These are phyloP conservation scores for Beauveria pseudobassiana DNA, from an alignment of 2,329 filamentous ascomycete genomes.

Conservation along the genomic window DNA sequence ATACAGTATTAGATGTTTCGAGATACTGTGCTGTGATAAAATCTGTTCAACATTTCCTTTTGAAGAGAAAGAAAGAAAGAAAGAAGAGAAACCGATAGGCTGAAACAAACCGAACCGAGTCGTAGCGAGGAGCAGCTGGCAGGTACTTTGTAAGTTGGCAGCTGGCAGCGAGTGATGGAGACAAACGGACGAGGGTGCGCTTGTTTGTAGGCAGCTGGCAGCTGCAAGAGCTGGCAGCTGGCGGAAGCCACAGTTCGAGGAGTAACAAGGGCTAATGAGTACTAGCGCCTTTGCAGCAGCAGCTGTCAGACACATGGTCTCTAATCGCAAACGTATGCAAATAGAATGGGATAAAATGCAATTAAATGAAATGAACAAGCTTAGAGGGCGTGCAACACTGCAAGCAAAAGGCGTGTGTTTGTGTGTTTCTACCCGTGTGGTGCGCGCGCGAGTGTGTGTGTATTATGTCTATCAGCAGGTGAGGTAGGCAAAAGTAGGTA, in stretches of 20 bases:
- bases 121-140: neutral
- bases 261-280: neutral
- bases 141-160: neutral
- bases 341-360: neutral
- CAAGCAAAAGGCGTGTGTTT: conserved; percentile 4
- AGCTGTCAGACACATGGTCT: neutral
- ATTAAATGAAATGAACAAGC: neutral
- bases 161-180: neutral
- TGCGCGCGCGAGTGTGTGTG: neutral
- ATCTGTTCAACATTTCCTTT: too few species aligned
- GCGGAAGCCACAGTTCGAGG: neutral
- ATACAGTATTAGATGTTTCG: neutral
- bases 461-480: neutral
- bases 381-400: neutral
- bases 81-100: neutral
- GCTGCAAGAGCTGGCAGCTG: neutral
- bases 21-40: neutral
- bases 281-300: neutral
- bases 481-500: neutral
- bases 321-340: neutral
- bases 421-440: neutral
- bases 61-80: neutral
- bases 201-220: conserved; percentile 2
- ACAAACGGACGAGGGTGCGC: neutral
- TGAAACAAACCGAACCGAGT: neutral